Percentiles rank a stretch among this genome's conserved stretches.
These are phyloP conservation scores for Ceratocystis variospora DNA, from an alignment of 2,329 filamentous ascomycete species.

Conservation along the genomic window DNA sequence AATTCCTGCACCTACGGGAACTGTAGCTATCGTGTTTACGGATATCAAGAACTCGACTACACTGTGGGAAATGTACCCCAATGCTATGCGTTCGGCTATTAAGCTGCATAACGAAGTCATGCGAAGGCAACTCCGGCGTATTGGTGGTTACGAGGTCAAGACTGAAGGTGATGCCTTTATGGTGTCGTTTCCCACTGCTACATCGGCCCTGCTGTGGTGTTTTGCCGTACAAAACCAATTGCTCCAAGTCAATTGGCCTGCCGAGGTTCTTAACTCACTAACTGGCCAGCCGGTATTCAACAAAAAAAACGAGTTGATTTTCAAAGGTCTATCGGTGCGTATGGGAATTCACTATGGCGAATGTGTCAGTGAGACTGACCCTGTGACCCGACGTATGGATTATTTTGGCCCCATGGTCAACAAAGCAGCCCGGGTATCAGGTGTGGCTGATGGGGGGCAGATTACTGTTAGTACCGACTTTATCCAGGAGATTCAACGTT, in stretches of 20 bases:
- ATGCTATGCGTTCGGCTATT: slow-evolving; percentile 92
- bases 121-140: slow-evolving; percentile 79
- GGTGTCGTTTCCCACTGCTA: slow-evolving; percentile 95
- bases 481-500: slow-evolving; percentile 86
- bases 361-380: slow-evolving; percentile 88
- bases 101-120: slow-evolving; percentile 96
- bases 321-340: slow-evolving; percentile 82
- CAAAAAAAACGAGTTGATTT: slow-evolving; percentile 76
- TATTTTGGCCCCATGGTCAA: slow-evolving; percentile 99
- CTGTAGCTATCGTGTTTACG: slow-evolving; percentile 89
- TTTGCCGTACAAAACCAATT: slow-evolving; percentile 86
- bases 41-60: slow-evolving; percentile 98
- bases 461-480: slow-evolving; percentile 96
- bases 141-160: slow-evolving; percentile 97
- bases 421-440: slow-evolving; percentile 83
- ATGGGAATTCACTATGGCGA: slow-evolving; percentile 97
- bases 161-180: slow-evolving; percentile 99
- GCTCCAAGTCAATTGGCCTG: slow-evolving; percentile 81
- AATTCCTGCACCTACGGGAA: slow-evolving; percentile 79
- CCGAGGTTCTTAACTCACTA: slow-evolving; percentile 76
- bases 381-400: slow-evolving; percentile 95
- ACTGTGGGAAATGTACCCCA: slow-evolving; percentile 88
- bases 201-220: slow-evolving; percentile 86
- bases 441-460: slow-evolving; percentile 89
- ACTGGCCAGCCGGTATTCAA: slow-evolving; percentile 74